Evolutionary conservation across 768 basidiomycete species (phyloP), one percentile per base, ranked within the genome.

Genomic region (Hygrocybe coccinea): DNA sequence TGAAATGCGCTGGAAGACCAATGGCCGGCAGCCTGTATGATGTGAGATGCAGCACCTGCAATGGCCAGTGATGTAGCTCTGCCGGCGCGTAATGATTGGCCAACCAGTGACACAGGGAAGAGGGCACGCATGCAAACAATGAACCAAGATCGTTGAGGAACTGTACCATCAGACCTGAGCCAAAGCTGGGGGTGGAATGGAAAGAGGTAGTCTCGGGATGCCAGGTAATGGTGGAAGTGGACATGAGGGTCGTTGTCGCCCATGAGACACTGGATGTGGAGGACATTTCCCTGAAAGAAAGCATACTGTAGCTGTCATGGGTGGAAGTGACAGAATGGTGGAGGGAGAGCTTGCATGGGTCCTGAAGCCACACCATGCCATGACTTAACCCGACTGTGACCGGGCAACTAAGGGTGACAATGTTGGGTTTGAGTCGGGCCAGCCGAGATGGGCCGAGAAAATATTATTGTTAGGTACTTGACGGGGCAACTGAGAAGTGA

Each of bases 1-100:
- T 60, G 60, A 59, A 67, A 73, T 0, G 69, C 41, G 3, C 64
- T 58, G 1, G 74, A 75, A 0, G 69, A 54, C 76, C 76, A 78
- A 0, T 72, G 61, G 0, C 76, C 76, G 0, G 67, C 55, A 0
- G 64, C 65, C 48, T 75, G 75, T 17, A 79, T 77, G 11, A 64
- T 35, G 33, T 60, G 50, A 0, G 66, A 61, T 0, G 69, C 51
- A 1, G 63, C 58, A 0, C 75, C 73, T 0, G 34, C 24, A 1
- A 55, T 49, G 0, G 74, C 75, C 1, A 72, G 63, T 3, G 52
- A 49, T 0, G 75, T 78, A 0, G 75, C 74, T 1, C 75, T 73
- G 0, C 76, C 75, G 0, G 74, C 62, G 7, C 71, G 65, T 39
- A 76, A 39, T 0, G 74, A 76, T 35, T 78, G 77, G 1, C 76